These are phyloP conservation scores for Nitzschia sp. DNA, from an alignment of 108 stramenopile genomes.

Conservation along the genomic window DNA sequence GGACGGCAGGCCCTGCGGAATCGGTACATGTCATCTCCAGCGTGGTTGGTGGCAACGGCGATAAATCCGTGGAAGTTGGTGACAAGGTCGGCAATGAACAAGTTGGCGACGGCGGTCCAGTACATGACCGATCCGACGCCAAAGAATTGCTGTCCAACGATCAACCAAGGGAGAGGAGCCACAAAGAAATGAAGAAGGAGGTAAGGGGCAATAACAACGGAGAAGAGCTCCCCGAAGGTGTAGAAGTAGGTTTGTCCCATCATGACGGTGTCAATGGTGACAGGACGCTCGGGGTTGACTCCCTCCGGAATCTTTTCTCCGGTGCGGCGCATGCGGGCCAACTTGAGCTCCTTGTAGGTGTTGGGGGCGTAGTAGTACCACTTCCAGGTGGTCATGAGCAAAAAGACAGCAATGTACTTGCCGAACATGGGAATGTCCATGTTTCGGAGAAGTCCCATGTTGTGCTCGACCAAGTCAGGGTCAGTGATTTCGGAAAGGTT, in stretches of 20 bases:
- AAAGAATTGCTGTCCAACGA: constrained; percentile 30
- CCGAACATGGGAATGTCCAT: constrained; percentile 31
- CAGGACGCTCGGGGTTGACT: constrained; percentile 35
- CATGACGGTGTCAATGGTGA: constrained; percentile 43
- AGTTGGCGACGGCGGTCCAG: constrained; percentile 54
- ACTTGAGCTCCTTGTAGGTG: constrained; percentile 67
- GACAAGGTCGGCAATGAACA: constrained; percentile 63
- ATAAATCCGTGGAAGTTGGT: constrained; percentile 70
- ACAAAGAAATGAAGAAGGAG: constrained; percentile 55
- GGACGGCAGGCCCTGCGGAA: constrained; percentile 65
- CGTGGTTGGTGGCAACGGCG: constrained; percentile 75
- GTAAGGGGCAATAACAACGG: constrained; percentile 55
- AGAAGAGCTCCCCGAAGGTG: constrained; percentile 41
- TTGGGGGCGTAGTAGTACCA: constrained; percentile 77
- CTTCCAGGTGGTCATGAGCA: constrained; percentile 59
- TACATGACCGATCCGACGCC: constrained; percentile 45
- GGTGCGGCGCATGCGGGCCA: constrained; percentile 38
- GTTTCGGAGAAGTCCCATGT: constrained; percentile 44
- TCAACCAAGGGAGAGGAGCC: constrained; percentile 50
- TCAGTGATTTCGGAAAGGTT: constrained; percentile 57
- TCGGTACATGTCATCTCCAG: constrained; percentile 71
- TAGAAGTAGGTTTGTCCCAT: constrained; percentile 27
- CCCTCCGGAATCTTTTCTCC: constrained; percentile 35
- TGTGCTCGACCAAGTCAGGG: constrained; percentile 69
- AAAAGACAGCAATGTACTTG: constrained; percentile 43